Percentiles rank a stretch among this genome's conserved stretches.
phyloP scores from a whole-genome alignment of 805 yeast genomes.

The Saccharomyces paradoxus region DNA sequence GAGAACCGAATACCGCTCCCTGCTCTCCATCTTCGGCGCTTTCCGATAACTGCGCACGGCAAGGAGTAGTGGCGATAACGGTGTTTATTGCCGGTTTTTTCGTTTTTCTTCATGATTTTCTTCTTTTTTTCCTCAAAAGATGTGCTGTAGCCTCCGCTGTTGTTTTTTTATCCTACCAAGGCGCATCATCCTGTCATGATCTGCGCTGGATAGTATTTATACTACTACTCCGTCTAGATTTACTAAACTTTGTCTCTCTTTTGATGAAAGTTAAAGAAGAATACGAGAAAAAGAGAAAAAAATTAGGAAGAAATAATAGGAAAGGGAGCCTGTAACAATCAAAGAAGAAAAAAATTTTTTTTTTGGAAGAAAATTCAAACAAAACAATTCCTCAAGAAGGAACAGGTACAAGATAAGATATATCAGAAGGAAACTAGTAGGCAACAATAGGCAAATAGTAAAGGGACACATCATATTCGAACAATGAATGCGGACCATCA shows the following conservation, averaged over 20 bases:
- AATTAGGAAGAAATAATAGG: not conserved
- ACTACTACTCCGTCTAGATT: not conserved
- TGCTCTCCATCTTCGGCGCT: not conserved
- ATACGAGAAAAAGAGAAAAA: not conserved
- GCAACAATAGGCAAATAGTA: conserved; percentile 2
- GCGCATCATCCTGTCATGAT: not conserved
- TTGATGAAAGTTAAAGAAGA: not conserved
- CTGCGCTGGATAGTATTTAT: not conserved
- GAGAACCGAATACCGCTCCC: not conserved
- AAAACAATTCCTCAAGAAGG: not conserved
- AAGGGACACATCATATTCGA: not conserved
- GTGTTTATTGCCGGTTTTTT: not conserved
- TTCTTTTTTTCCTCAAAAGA: not conserved
- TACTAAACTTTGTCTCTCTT: not conserved
- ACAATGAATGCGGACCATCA: not conserved
- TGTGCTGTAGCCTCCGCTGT: not conserved
- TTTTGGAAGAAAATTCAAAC: not conserved
- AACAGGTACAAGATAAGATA: conserved; percentile 2
- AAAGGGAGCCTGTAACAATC: not conserved
- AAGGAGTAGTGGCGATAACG: not conserved
- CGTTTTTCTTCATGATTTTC: not conserved
- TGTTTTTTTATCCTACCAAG: not conserved
- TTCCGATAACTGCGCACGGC: conserved; percentile 1
- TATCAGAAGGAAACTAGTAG: conserved; percentile 1
- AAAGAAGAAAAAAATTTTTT: not conserved